phyloP scores from a whole-genome alignment of 805 yeast species.

The Myxozyma neglecta region DNA sequence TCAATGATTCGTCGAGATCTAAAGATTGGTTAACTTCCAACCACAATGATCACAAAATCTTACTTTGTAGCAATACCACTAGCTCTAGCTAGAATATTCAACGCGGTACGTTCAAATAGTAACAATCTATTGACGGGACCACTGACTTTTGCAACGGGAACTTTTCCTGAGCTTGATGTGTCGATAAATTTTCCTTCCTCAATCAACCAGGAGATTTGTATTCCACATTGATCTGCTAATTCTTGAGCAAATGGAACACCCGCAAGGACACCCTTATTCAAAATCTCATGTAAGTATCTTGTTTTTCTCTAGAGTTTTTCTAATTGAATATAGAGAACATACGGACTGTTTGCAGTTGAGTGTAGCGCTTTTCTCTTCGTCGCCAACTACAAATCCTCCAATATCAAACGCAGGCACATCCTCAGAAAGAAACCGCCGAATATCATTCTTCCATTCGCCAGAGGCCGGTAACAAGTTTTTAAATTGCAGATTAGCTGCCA shows the following conservation, averaged over 20 bases:
- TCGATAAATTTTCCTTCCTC: slow-evolving; percentile 65
- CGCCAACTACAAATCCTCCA: slow-evolving; percentile 95
- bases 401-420: slow-evolving; percentile 93
- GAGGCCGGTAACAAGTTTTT: slow-evolving; percentile 66
- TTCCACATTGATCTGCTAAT: slow-evolving; percentile 72
- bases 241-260: slow-evolving; percentile 91
- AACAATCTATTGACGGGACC: slow-evolving; percentile 81
- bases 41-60: not conserved
- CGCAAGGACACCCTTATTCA: slow-evolving; percentile 60
- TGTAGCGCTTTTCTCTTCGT: slow-evolving; percentile 65
- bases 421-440: slow-evolving; percentile 74
- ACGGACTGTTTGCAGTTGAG: slow-evolving; percentile 70
- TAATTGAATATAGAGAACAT: not conserved
- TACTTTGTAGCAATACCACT: slow-evolving; percentile 82
- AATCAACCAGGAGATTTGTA: slow-evolving; percentile 69
- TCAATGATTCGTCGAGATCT: slow-evolving; percentile 53
- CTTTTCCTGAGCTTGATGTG: slow-evolving; percentile 52
- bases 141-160: slow-evolving; percentile 70
- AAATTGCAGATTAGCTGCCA: slow-evolving; percentile 18
- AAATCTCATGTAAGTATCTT: not conserved
- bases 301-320: too few relatives aligned
- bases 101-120: slow-evolving; percentile 81
- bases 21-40: not conserved
- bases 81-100: slow-evolving; percentile 76
- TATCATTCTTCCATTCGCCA: slow-evolving; percentile 79